These are phyloP conservation scores for Trichosanthes cucumerina DNA, from an alignment of 306 rosid species.

Conservation along the genomic window DNA sequence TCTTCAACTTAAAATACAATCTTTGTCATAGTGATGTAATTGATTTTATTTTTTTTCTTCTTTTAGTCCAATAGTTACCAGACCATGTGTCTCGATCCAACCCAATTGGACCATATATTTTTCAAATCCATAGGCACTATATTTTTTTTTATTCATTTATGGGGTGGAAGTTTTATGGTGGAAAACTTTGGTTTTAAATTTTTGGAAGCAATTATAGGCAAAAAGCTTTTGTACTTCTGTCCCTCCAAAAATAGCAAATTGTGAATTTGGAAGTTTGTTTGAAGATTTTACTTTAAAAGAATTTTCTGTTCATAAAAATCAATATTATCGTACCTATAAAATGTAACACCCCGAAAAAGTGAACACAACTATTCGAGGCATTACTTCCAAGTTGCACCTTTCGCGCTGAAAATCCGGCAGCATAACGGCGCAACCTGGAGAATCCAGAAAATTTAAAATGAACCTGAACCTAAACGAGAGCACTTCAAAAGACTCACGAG, in stretches of 20 bases:
- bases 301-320: too few species aligned
- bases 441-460: too few species aligned
- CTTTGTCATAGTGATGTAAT: background rate
- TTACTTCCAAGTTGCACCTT: too few species aligned
- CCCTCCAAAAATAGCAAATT: background rate
- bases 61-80: background rate
- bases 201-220: background rate
- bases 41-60: background rate
- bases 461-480: too few species aligned
- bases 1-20: background rate
- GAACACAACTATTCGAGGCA: too few species aligned
- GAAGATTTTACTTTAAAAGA: too few species aligned
- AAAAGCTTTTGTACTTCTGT: background rate
- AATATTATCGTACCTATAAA: too few species aligned
- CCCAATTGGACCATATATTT: background rate
- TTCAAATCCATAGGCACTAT: background rate
- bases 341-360: too few species aligned
- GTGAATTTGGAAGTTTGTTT: background rate
- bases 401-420: too few species aligned
- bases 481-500: too few species aligned
- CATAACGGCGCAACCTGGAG: too few species aligned
- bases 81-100: background rate
- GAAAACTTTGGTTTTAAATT: background rate
- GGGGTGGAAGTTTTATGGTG: background rate
- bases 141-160: background rate